Conservation (phyloP, 306 rosid species). For the Cercis canadensis region DNA sequence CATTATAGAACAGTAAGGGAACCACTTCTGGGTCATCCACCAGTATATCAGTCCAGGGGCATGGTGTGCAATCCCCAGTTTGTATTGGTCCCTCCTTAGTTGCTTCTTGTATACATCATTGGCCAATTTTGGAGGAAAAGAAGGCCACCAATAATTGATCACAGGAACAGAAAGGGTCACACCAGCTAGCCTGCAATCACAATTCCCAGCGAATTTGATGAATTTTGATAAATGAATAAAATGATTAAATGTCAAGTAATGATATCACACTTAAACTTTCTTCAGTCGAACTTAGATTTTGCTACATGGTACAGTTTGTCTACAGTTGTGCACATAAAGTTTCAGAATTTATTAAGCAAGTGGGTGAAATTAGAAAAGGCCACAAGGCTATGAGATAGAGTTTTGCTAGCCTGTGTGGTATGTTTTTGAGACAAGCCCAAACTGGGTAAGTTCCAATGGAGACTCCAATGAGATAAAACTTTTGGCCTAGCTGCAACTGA, state of each 20-base stretch:
- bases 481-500: conserved; percentile 35
- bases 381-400: neutral
- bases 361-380: neutral
- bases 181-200: conserved; percentile 40
- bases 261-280: too few species aligned
- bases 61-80: conserved; percentile 42
- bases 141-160: conserved; percentile 50
- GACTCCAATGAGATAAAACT: conserved; percentile 42
- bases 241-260: too few species aligned
- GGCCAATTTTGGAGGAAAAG: conserved; percentile 34
- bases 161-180: conserved; percentile 41
- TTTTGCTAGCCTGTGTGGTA: conserved; percentile 42
- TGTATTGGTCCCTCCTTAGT: conserved; percentile 41
- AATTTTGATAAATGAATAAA: too few species aligned
- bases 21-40: conserved; percentile 52
- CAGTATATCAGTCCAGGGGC: conserved; percentile 40
- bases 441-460: conserved; percentile 44
- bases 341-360: too few species aligned
- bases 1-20: conserved; percentile 40
- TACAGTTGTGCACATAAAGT: too few species aligned
- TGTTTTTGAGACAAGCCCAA: conserved; percentile 45
- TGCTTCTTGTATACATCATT: conserved; percentile 25
- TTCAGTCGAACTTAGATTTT: too few species aligned
- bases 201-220: neutral
- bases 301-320: too few species aligned